Conservation (phyloP, 2,329 filamentous ascomycete genomes). For the Sphaceloma murrayae region DNA sequence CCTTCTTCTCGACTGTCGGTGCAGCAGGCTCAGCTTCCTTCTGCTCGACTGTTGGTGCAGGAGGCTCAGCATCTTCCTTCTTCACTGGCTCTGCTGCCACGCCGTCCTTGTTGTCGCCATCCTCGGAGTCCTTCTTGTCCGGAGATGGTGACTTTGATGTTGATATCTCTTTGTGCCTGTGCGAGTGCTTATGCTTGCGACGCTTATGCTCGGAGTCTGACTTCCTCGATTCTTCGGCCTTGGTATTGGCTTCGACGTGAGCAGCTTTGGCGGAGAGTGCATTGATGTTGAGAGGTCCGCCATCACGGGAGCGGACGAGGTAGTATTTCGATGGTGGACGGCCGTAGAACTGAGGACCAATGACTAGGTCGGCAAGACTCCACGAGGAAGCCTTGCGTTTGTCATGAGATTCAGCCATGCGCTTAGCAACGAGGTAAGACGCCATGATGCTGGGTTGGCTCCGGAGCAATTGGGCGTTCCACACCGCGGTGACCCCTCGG, state of each 20-base stretch:
- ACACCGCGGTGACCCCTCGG: too few relatives aligned
- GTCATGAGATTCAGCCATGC: not conserved
- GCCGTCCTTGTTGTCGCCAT: too few relatives aligned
- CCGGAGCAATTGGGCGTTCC: too few relatives aligned
- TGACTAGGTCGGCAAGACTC: not conserved
- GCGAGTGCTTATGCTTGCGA: not conserved
- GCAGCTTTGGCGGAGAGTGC: not conserved
- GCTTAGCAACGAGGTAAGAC: not conserved
- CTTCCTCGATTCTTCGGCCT: not conserved
- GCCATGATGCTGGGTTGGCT: not conserved
- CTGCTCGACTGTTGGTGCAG: not conserved
- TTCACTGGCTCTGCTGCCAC: too few relatives aligned
- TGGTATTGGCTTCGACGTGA: not conserved
- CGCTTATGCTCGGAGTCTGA: not conserved
- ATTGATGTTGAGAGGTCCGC: not conserved
- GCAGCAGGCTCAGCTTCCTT: not conserved
- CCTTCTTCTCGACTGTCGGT: not conserved
- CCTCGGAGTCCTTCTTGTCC: too few relatives aligned
- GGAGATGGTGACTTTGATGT: not conserved
- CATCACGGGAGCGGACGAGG: not conserved
- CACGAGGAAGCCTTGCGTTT: not conserved
- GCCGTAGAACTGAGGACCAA: not conserved
- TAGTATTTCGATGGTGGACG: not conserved
- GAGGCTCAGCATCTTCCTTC: not conserved
- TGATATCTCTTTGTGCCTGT: not conserved